Base-by-base conservation (phyloP, 371 early-diverging fungal species). In the Coemansia sp. region DNA sequence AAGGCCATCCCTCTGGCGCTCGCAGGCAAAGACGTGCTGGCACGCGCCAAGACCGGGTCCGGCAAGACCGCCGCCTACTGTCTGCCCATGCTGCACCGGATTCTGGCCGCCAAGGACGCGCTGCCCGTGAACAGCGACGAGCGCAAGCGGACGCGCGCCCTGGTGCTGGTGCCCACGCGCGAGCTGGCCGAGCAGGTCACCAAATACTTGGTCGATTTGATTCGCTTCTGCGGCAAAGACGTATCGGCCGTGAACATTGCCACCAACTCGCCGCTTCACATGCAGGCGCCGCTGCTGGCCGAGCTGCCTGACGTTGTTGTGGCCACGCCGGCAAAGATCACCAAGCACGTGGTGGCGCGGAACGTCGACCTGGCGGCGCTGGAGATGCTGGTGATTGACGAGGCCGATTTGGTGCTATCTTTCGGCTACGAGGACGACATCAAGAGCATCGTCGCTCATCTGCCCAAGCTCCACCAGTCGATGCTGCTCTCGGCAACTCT, bases 61-160 rank as follows among this genome's bases (percentile, higher is more conserved):
- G 99, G 99, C 62, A 99, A 99, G 80, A 99, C 99, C 13, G 92
- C 93, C 11, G 95, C 99, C 1, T 99, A 98, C 83, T 86, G 92
- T 54, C 77, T 99, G 43, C 99, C 99, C 1, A 84, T 97, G 11
- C 72, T 99, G 42, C 95, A 98, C 79, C 90, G 92, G 77, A 88
- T 96, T 7, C 82, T 98, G 41, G 59, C 75, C 3, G 67, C 77
- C 16, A 91, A 93, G 79, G 85, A 87, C 69, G 87, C 84, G 71
- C 70, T 70, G 36, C 62, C 68, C 1, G 45, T 63, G 11, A 43
- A 14, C 55, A 64, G 69, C 57, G 52, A 59, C 16, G 61, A 55
- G 52, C 43, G 65, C 38, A 59, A 32, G 62, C 63, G 38, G 38
- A 69, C 82, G 7, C 79, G 86, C 13, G 85, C 85, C 6, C 54